These are phyloP conservation scores for Aspergillus sp. DNA, from an alignment of 2,329 filamentous ascomycete species.

Conservation along the genomic window DNA sequence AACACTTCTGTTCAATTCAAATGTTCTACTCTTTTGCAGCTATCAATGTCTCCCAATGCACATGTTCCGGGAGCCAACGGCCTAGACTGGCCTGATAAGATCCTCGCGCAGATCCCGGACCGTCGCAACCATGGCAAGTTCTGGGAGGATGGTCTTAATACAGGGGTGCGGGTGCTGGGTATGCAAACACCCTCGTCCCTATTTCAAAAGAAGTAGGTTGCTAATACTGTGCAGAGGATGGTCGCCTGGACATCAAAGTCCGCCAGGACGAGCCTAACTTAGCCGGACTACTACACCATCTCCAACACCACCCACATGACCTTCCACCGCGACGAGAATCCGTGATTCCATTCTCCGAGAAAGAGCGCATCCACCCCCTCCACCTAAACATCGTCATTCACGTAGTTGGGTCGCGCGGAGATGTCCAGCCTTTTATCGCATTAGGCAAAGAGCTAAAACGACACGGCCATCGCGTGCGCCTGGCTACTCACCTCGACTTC, in stretches of 20 bases:
- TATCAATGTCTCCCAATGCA: not conserved
- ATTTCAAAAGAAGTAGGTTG: not conserved
- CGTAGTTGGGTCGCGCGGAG: slow-evolving; percentile 66
- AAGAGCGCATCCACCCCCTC: slow-evolving; percentile 7
- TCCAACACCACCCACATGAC: slow-evolving; percentile 20
- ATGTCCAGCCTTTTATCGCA: slow-evolving; percentile 70
- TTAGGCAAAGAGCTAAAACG: slow-evolving; percentile 59
- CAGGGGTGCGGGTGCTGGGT: slow-evolving; percentile 16
- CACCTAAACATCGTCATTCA: slow-evolving; percentile 61
- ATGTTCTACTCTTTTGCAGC: too few species aligned
- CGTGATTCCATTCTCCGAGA: not conserved
- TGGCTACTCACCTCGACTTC: slow-evolving; percentile 67
- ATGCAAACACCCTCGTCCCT: not conserved
- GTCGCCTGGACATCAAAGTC: slow-evolving; percentile 73
- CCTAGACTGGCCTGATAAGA: not conserved
- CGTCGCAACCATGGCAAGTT: not conserved
- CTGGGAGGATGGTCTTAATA: slow-evolving; percentile 9
- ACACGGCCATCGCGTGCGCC: slow-evolving; percentile 64
- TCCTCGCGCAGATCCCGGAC: not conserved
- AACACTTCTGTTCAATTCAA: not conserved
- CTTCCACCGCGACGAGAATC: slow-evolving; percentile 5
- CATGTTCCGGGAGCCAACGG: not conserved
- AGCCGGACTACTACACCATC: slow-evolving; percentile 56
- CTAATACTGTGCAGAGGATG: slow-evolving; percentile 50
- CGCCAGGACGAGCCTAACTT: slow-evolving; percentile 62